Conservation (phyloP, 495 filamentous ascomycete species). For the Lasiosphaeria hispida region DNA sequence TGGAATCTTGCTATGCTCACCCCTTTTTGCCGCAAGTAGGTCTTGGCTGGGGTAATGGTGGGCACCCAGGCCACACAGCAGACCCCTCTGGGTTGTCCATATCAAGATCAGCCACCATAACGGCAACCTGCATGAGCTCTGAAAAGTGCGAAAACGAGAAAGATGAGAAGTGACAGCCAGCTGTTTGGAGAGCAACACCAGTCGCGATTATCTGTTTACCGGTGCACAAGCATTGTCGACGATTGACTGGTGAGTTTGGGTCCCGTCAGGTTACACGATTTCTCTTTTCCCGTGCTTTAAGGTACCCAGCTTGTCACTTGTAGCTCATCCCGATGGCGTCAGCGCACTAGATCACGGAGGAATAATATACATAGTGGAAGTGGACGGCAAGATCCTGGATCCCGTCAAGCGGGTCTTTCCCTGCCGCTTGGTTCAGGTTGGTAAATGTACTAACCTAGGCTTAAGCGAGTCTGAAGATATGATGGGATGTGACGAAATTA, state of each 20-base stretch:
- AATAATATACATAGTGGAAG: not conserved
- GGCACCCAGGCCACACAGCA: not conserved
- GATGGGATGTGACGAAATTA: too few relatives aligned
- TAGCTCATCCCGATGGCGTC: not conserved
- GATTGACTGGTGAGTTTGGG: too few relatives aligned
- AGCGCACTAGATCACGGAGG: not conserved
- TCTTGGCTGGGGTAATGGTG: not conserved
- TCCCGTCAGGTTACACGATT: too few relatives aligned
- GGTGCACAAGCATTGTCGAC: too few relatives aligned
- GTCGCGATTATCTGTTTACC: too few relatives aligned
- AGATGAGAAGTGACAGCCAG: conserved; percentile 4
- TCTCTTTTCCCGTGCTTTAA: too few relatives aligned
- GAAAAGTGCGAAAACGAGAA: not conserved
- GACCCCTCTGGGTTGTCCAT: conserved; percentile 5
- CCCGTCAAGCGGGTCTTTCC: conserved; percentile 5
- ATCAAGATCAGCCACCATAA: conserved; percentile 12
- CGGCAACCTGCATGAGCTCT: conserved; percentile 6
- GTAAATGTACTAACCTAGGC: too few relatives aligned
- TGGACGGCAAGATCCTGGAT: not conserved
- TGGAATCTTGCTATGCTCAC: conserved; percentile 10
- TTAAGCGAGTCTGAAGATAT: too few relatives aligned
- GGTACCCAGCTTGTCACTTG: not conserved
- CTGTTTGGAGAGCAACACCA: too few relatives aligned
- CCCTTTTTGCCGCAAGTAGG: conserved; percentile 2
- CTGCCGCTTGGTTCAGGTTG: too few relatives aligned